Conservation (phyloP, 768 basidiomycete species). For the Suillus subluteus region DNA sequence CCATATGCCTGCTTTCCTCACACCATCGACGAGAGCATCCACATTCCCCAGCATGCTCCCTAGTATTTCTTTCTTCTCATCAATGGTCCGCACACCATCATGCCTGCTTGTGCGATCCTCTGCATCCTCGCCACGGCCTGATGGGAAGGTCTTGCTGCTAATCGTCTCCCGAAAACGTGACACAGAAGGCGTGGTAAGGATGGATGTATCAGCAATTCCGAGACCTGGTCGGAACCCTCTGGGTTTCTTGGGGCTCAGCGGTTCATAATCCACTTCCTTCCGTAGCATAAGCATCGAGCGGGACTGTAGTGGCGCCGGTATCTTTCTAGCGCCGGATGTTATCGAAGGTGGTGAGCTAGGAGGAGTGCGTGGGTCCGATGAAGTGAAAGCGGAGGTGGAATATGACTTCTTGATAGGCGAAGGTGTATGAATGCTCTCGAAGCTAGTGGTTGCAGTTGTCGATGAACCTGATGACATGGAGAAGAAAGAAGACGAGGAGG, state of each 20-base stretch:
- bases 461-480: slow-evolving; percentile 45
- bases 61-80: slow-evolving; percentile 82
- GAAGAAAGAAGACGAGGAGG: slow-evolving; percentile 34
- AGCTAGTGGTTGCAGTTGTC: slow-evolving; percentile 32
- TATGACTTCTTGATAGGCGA: slow-evolving; percentile 48
- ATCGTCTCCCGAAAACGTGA: slow-evolving; percentile 15
- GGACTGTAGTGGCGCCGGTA: slow-evolving; percentile 37
- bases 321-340: slow-evolving; percentile 28
- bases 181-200: slow-evolving; percentile 9
- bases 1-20: slow-evolving; percentile 87
- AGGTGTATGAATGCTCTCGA: slow-evolving; percentile 35
- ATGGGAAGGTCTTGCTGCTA: slow-evolving; percentile 2
- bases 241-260: slow-evolving; percentile 69
- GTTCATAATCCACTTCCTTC: slow-evolving; percentile 74
- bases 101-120: slow-evolving; percentile 22
- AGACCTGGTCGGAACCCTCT: slow-evolving; percentile 32
- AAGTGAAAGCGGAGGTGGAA: slow-evolving; percentile 20
- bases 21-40: slow-evolving; percentile 86
- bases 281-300: slow-evolving; percentile 66
- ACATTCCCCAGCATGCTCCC: slow-evolving; percentile 89
- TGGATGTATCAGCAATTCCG: slow-evolving; percentile 30
- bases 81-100: slow-evolving; percentile 54
- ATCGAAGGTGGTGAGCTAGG: slow-evolving; percentile 30
- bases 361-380: slow-evolving; percentile 25
- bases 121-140: slow-evolving; percentile 6